Conservation (phyloP, 208 protist species). For the Strigomonas galati region DNA sequence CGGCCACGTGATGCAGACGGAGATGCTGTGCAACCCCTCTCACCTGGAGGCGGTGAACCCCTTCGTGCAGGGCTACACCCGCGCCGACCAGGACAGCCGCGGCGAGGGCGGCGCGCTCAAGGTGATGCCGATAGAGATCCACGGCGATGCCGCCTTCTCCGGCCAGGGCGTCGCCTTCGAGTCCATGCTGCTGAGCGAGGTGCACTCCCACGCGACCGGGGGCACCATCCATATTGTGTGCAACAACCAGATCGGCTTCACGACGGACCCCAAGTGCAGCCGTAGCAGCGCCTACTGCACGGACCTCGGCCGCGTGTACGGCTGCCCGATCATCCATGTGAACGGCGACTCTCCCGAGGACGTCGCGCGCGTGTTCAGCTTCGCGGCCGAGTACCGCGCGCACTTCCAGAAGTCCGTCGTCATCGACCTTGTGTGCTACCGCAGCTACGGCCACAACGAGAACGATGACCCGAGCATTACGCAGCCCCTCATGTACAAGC, state of each 20-base stretch:
- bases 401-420: slow-evolving; percentile 94
- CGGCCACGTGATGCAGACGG: slow-evolving; percentile 90
- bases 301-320: slow-evolving; percentile 94
- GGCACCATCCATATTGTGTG: slow-evolving; percentile 98
- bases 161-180: slow-evolving; percentile 98
- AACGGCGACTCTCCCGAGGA: slow-evolving; percentile 97
- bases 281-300: slow-evolving; percentile 97
- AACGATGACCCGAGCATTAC: slow-evolving; percentile 98
- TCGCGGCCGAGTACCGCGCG: slow-evolving; percentile 93
- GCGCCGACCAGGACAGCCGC: slow-evolving; percentile 87
- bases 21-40: slow-evolving; percentile 98
- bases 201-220: slow-evolving; percentile 92
- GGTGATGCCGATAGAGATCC: slow-evolving; percentile 92
- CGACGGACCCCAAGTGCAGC: slow-evolving; percentile 95
- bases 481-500: slow-evolving; percentile 96
- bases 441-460: slow-evolving; percentile 97
- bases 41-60: slow-evolving; percentile 99
- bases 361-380: slow-evolving; percentile 86
- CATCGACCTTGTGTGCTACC: slow-evolving; percentile 98
- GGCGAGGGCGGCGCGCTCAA: slow-evolving; percentile 50
- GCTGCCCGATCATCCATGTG: slow-evolving; percentile 97
- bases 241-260: slow-evolving; percentile 99
- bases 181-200: slow-evolving; percentile 93
- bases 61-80: slow-evolving; percentile 96
- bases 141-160: slow-evolving; percentile 98